These are phyloP conservation scores for Cucurbita argyrosperma DNA, from an alignment of 306 rosid species.

Conservation along the genomic window DNA sequence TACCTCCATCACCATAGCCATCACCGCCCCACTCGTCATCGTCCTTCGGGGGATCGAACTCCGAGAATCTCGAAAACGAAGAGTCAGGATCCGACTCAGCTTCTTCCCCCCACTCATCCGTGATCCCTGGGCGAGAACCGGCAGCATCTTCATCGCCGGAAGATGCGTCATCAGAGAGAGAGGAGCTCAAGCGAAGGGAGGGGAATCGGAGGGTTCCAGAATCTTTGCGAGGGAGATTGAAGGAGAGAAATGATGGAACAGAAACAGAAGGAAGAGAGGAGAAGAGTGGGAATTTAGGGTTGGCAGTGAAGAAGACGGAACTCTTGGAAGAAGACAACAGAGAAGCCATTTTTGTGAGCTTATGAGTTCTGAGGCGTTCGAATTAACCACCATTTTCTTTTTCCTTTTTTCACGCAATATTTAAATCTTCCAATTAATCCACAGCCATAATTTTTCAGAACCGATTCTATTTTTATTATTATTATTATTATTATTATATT, in stretches of 20 bases:
- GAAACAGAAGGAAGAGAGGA: not conserved
- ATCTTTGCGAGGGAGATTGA: slow-evolving; percentile 12
- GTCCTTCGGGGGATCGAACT: slow-evolving; percentile 49
- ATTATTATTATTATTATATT: too few relatives aligned
- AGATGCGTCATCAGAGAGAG: slow-evolving; percentile 20
- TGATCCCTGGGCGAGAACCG: slow-evolving; percentile 11
- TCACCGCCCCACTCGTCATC: slow-evolving; percentile 72
- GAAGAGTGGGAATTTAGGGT: slow-evolving; percentile 3
- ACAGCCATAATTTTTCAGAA: not conserved
- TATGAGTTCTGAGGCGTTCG: not conserved
- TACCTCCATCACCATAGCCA: slow-evolving; percentile 8
- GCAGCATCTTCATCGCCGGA: slow-evolving; percentile 13
- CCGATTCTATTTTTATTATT: too few relatives aligned
- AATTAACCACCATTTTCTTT: not conserved
- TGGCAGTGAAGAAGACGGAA: slow-evolving; percentile 11
- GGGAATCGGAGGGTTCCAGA: slow-evolving; percentile 15
- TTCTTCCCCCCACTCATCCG: slow-evolving; percentile 71
- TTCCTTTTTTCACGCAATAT: not conserved
- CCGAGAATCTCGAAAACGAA: slow-evolving; percentile 25
- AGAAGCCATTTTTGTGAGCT: slow-evolving; percentile 5
- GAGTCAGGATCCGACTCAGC: slow-evolving; percentile 34
- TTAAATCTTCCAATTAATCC: not conserved
- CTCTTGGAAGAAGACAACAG: not conserved
- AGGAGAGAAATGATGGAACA: not conserved
- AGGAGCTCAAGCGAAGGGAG: slow-evolving; percentile 29